Evolutionary conservation across 257 asterid genomes (phyloP), one percentile per base, ranked within the genome.

Genomic region (Datura wrightii): DNA sequence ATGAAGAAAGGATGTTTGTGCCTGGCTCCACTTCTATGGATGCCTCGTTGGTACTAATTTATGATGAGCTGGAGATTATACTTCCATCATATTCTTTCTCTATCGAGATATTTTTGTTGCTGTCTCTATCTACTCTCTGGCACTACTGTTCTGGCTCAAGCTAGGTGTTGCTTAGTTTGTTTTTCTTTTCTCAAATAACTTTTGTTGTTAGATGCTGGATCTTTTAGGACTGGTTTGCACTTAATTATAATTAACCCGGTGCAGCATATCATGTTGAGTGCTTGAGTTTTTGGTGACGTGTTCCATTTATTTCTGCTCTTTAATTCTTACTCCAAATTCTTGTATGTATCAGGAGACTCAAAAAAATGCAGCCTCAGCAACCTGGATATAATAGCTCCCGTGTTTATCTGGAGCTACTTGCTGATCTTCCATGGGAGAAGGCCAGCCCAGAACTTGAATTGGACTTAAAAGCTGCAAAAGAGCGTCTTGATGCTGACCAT

Each of bases 321-420:
- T 56, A 53, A 86, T 83, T 82, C 87, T 79, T 58, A 44, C 60
- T 84, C 79, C 83, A 48, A 82, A 88, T 85, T 90, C 84, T 65
- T 90, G 39, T 90, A 81, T 90, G 39, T 90, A 81, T 42, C 96
- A 95, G 99, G 98, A 91, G 96, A 88, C 94, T 97, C 78, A 97
- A 97, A 88, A 97, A 97, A 89, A 97, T 97, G 99, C 99, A 97
- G 93, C 98, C 99, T 65, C 99, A 94, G 90, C 99, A 95, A 89
- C 99, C 98, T 89, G 99, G 98, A 83, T 97, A 97, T 87, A 95
- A 90, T 89, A 95, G 98, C 89, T 94, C 98, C 54, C 98, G 97
- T 16, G 93, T 90, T 52, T 97, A 97, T 92, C 96, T 97, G 88
- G 99, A 97, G 87, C 95, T 97, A 91, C 96, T 97, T 87, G 97